Conservation (phyloP, 345 rosid species). For the Syzygium aqueum region DNA sequence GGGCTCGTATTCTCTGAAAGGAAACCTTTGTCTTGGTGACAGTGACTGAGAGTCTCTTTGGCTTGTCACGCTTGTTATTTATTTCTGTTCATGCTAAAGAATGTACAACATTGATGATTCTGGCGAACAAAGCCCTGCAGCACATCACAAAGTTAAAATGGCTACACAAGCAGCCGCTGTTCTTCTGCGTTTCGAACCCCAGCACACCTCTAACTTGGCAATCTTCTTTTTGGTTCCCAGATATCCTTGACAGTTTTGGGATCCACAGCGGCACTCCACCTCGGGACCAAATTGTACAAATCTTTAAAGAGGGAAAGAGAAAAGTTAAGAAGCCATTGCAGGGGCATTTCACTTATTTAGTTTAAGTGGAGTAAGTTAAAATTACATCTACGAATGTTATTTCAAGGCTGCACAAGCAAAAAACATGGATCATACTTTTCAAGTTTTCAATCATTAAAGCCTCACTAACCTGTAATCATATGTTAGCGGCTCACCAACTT, state of each 20-base stretch:
- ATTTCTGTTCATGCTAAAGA: background rate
- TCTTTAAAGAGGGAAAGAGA: conserved; percentile 18
- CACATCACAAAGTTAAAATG: conserved; percentile 16
- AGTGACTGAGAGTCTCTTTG: background rate
- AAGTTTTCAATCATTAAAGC: background rate
- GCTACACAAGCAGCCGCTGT: conserved; percentile 32
- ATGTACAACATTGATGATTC: background rate
- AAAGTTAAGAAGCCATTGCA: background rate
- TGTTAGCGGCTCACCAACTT: conserved; percentile 78
- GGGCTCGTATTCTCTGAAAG: background rate
- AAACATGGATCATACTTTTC: background rate
- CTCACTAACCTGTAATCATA: conserved; percentile 79
- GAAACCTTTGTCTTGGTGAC: background rate
- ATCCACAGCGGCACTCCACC: conserved; percentile 80
- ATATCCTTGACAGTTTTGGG: conserved; percentile 65
- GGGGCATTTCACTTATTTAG: background rate
- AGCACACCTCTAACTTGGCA: conserved; percentile 35
- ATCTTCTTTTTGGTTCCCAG: conserved; percentile 72
- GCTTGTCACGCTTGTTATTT: background rate
- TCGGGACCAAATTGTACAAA: conserved; percentile 94
- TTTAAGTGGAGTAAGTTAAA: background rate
- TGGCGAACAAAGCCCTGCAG: background rate
- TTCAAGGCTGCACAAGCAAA: background rate
- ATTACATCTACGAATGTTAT: background rate
- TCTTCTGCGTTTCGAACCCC: conserved; percentile 93